A percentile compares a stretch with the other conserved stretches of the same genome.
Evolutionary conservation across 1,284 basidiomycete genomes (phyloP).

Genomic region (Earliella scabrosa): DNA sequence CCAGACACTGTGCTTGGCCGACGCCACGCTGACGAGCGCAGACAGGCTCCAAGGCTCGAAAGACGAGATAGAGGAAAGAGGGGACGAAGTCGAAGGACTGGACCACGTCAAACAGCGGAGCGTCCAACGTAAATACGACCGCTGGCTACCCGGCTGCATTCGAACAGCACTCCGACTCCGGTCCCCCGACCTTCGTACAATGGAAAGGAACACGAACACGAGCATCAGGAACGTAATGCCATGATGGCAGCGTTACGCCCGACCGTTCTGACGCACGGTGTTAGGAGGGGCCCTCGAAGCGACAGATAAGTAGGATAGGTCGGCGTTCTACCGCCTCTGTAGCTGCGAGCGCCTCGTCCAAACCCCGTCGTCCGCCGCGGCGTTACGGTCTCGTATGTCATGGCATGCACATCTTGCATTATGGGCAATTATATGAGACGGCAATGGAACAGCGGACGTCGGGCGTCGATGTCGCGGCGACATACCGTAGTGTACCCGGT

Average conservation of each 20-base stretch:
- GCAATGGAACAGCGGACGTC: background rate
- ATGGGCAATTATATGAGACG: no score
- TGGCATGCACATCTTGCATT: background rate
- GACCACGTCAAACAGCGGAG: constrained; percentile 4
- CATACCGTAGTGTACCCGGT: background rate
- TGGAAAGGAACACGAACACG: constrained; percentile 14
- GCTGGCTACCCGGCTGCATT: constrained; percentile 14
- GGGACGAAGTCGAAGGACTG: constrained; percentile 2
- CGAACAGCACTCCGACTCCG: constrained; percentile 10
- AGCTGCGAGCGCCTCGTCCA: constrained; percentile 24
- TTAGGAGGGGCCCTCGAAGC: constrained; percentile 20
- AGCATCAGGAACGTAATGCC: constrained; percentile 16
- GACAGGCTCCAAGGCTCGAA: background rate
- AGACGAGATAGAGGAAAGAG: background rate
- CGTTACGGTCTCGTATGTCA: background rate
- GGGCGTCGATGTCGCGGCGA: constrained; percentile 2
- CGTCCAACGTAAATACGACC: constrained; percentile 20
- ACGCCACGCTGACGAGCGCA: background rate
- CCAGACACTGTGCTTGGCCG: constrained; percentile 6
- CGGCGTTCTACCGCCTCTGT: constrained; percentile 19
- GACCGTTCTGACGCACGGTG: constrained; percentile 8
- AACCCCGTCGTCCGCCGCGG: constrained; percentile 8
- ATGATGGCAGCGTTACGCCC: constrained; percentile 13
- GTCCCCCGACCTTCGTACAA: constrained; percentile 2
- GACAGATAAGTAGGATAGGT: constrained; percentile 6